Conservation (phyloP, 2,329 filamentous ascomycete genomes). For the Aspergillus fructus region DNA sequence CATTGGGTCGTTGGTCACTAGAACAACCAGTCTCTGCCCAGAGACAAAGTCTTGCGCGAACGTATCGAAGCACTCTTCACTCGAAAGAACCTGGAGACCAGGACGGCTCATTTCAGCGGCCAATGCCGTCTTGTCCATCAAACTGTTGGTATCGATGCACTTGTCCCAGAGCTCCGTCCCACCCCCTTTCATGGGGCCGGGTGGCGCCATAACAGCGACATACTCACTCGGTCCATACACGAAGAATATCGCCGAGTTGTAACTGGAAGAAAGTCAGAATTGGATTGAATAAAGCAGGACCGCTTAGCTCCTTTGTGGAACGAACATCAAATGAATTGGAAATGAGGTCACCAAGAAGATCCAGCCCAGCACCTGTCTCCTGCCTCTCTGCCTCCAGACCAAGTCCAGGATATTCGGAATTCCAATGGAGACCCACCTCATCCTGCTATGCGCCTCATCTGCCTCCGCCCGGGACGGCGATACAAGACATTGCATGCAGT, state of each 20-base stretch:
- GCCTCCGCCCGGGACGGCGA: conserved; percentile 52
- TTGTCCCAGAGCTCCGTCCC: background rate
- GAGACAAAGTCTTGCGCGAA: conserved; percentile 5
- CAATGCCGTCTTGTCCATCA: background rate
- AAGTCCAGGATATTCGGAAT: conserved; percentile 3
- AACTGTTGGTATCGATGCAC: background rate
- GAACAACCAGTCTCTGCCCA: background rate
- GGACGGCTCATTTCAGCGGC: background rate
- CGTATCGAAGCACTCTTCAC: background rate
- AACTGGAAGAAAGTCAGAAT: background rate
- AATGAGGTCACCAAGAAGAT: conserved; percentile 1
- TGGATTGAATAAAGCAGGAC: background rate
- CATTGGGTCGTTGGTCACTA: conserved; percentile 3
- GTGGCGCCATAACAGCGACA: background rate
- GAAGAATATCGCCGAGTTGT: conserved; percentile 3
- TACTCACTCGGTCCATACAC: conserved; percentile 1
- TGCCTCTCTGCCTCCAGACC: background rate
- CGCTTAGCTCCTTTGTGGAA: background rate
- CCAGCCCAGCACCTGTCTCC: background rate
- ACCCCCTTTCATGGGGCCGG: background rate
- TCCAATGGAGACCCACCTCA: conserved; percentile 48
- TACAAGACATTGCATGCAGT: conserved; percentile 53
- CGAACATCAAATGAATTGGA: conserved; percentile 9
- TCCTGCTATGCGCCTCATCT: conserved; percentile 46
- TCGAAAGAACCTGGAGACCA: background rate